These are phyloP conservation scores for Lactifluus volemus DNA, from an alignment of 768 basidiomycete species.

Conservation along the genomic window DNA sequence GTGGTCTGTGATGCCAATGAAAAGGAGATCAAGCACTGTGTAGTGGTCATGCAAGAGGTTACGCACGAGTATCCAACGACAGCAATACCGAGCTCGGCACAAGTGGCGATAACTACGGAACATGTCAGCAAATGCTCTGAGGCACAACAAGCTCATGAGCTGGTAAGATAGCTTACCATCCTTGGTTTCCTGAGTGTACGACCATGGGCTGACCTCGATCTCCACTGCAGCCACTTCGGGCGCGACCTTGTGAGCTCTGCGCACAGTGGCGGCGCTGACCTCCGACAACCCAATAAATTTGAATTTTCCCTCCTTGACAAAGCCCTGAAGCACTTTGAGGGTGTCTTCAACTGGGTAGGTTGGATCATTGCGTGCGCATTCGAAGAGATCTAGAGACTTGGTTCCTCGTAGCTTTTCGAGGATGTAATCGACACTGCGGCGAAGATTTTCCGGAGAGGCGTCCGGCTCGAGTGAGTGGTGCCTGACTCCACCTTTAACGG, in stretches of 20 bases:
- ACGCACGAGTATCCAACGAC: constrained; percentile 53
- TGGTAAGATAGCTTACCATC: constrained; percentile 25
- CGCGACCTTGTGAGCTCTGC: constrained; percentile 37
- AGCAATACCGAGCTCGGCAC: constrained; percentile 46
- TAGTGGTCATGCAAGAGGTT: constrained; percentile 8
- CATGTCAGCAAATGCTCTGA: not conserved
- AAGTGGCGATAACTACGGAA: constrained; percentile 39
- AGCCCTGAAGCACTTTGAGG: constrained; percentile 33
- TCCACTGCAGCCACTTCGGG: constrained; percentile 48
- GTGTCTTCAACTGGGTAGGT: constrained; percentile 39
- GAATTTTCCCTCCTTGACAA: constrained; percentile 49
- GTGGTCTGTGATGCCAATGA: constrained; percentile 30
- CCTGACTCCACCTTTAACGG: constrained; percentile 34
- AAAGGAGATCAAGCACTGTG: not conserved
- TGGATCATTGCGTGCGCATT: constrained; percentile 41
- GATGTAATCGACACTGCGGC: constrained; percentile 40
- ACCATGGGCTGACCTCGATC: constrained; percentile 59
- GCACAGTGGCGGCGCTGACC: constrained; percentile 39
- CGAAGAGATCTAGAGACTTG: constrained; percentile 53
- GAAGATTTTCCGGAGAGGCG: constrained; percentile 34
- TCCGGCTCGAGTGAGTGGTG: constrained; percentile 15
- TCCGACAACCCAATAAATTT: constrained; percentile 55
- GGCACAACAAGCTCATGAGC: not conserved
- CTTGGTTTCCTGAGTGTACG: constrained; percentile 44
- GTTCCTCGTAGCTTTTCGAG: constrained; percentile 38